phyloP scores from a whole-genome alignment of 2,329 filamentous ascomycete genomes.

The Aspergillus fijiensis region DNA sequence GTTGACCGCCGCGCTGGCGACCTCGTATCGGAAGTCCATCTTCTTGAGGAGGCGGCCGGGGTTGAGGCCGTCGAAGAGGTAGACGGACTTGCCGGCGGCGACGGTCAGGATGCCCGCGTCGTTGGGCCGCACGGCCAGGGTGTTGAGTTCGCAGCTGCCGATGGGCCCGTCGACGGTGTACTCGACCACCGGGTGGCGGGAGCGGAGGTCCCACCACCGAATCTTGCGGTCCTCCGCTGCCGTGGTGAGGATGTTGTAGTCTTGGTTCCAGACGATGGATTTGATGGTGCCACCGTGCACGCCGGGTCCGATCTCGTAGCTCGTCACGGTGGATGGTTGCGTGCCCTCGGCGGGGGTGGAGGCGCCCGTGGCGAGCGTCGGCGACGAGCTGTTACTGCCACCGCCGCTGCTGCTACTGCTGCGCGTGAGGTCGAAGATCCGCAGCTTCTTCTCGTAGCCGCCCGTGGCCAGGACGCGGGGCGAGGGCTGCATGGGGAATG shows the following conservation, averaged over 20 bases:
- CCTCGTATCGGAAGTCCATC: constrained; percentile 75
- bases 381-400: constrained; percentile 37
- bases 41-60: constrained; percentile 74
- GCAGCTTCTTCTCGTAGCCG: constrained; percentile 93
- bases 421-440: constrained; percentile 82
- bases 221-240: constrained; percentile 87
- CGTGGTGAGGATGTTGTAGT: constrained; percentile 85
- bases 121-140: constrained; percentile 59
- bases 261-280: constrained; percentile 89
- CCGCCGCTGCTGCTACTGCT: constrained; percentile 37
- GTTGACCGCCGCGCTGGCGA: constrained; percentile 88
- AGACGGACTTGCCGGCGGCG: constrained; percentile 88
- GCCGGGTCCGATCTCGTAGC: constrained; percentile 84
- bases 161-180: constrained; percentile 80
- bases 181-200: constrained; percentile 71
- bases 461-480: constrained; percentile 85
- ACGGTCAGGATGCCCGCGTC: constrained; percentile 77
- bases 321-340: constrained; percentile 58
- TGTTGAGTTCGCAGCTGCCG: constrained; percentile 86
- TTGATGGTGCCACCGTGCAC: constrained; percentile 88
- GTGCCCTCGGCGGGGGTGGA: constrained; percentile 25
- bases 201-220: constrained; percentile 89
- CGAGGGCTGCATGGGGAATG: constrained; percentile 77
- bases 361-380: constrained; percentile 38
- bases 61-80: constrained; percentile 79